These are phyloP conservation scores for Saprolegnia parasitica DNA, from an alignment of 352 stramenopile genomes.

Conservation along the genomic window DNA sequence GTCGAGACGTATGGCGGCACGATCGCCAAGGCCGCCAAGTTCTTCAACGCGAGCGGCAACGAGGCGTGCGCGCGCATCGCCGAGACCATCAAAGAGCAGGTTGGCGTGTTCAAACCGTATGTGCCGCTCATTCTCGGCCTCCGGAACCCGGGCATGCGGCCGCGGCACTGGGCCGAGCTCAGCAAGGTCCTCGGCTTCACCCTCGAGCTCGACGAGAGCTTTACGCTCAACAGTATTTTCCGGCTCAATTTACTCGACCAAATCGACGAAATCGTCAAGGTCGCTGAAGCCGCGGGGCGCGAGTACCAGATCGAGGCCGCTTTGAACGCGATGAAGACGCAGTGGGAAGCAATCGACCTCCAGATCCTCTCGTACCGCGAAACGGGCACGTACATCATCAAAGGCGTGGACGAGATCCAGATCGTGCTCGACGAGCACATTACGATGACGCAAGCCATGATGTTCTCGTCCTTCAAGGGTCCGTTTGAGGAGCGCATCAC, in stretches of 20 bases:
- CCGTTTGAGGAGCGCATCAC: constrained; percentile 92
- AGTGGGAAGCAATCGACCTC: constrained; percentile 88
- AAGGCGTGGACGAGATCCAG: constrained; percentile 93
- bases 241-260: constrained; percentile 79
- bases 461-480: constrained; percentile 94
- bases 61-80: constrained; percentile 86
- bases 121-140: constrained; percentile 89
- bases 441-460: constrained; percentile 95
- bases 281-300: constrained; percentile 90
- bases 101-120: constrained; percentile 90
- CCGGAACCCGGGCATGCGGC: constrained; percentile 90
- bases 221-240: constrained; percentile 81
- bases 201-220: constrained; percentile 85
- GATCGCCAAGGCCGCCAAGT: constrained; percentile 91
- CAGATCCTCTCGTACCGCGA: constrained; percentile 88
- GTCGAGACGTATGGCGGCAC: constrained; percentile 79
- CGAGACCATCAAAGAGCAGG: constrained; percentile 88
- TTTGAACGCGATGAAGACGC: constrained; percentile 88
- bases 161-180: constrained; percentile 91
- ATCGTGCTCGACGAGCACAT: constrained; percentile 93
- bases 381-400: constrained; percentile 93
- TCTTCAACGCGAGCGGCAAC: constrained; percentile 87
- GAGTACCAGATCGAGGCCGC: constrained; percentile 93
- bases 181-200: constrained; percentile 80
- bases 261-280: constrained; percentile 89